Conservation (phyloP, 805 yeast genomes). For the Candida succiphila region DNA sequence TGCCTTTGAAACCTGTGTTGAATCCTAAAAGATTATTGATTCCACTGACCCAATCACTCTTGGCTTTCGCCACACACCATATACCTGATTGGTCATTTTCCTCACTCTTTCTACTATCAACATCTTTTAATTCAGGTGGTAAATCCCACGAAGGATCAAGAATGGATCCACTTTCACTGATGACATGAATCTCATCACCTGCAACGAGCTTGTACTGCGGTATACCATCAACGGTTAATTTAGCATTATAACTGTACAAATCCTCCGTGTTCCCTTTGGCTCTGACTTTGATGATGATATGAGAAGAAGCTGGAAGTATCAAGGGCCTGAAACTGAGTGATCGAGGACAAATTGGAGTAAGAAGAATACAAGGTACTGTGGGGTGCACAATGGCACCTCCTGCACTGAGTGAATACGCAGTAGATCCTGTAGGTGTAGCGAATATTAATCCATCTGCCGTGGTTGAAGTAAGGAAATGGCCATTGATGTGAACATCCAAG, state of each 20-base stretch:
- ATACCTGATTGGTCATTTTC: conserved; percentile 40
- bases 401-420: conserved; percentile 81
- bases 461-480: conserved; percentile 76
- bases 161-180: conserved; percentile 55
- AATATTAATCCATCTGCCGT: conserved; percentile 85
- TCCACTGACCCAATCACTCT: conserved; percentile 88
- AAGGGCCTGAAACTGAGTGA: conserved; percentile 86
- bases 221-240: conserved; percentile 77
- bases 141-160: conserved; percentile 39
- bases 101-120: conserved; percentile 1
- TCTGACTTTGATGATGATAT: conserved; percentile 53
- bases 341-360: conserved; percentile 90
- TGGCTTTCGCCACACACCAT: conserved; percentile 78
- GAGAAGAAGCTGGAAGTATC: conserved; percentile 69
- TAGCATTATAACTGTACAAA: conserved; percentile 26
- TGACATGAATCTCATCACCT: conserved; percentile 74
- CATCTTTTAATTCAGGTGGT: conserved; percentile 20
- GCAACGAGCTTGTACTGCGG: conserved; percentile 56
- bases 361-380: conserved; percentile 64
- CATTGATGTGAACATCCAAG: conserved; percentile 78
- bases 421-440: conserved; percentile 91
- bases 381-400: conserved; percentile 96
- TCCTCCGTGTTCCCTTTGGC: conserved; percentile 32
- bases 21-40: conserved; percentile 83
- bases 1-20: conserved; percentile 67